A percentile compares a stretch with the other conserved stretches of the same genome.
These are phyloP conservation scores for Yarrowia sp. DNA, from an alignment of 805 yeast genomes.

Conservation along the genomic window DNA sequence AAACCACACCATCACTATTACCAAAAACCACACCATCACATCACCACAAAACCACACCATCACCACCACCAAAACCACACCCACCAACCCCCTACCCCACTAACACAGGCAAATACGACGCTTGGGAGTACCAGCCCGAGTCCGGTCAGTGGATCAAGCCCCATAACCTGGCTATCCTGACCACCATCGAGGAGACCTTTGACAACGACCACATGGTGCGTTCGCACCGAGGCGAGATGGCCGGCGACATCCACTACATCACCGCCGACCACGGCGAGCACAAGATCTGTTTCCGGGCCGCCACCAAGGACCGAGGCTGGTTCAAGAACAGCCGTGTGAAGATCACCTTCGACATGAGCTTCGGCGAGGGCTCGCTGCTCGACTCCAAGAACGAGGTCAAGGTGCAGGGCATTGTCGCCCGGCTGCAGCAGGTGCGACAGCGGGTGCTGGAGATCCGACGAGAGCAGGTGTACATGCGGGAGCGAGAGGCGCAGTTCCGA, in stretches of 20 bases:
- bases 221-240: conserved; percentile 64
- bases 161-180: conserved; percentile 62
- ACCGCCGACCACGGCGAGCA: conserved; percentile 88
- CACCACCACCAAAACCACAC: too few relatives aligned
- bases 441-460: conserved; percentile 64
- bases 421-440: conserved; percentile 62
- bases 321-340: conserved; percentile 66
- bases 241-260: conserved; percentile 78
- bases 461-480: conserved; percentile 69
- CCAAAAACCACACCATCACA: too few relatives aligned
- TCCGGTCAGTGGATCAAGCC: conserved; percentile 60
- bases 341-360: conserved; percentile 73
- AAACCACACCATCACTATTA: too few relatives aligned
- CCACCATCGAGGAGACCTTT: conserved; percentile 81
- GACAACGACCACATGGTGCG: conserved; percentile 83
- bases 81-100: conserved; percentile 41
- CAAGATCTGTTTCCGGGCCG: conserved; percentile 75
- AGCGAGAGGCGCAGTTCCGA: conserved; percentile 76
- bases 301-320: conserved; percentile 59
- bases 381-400: conserved; percentile 68
- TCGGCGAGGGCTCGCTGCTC: conserved; percentile 68
- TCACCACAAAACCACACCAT: too few relatives aligned
- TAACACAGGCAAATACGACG: conserved; percentile 58
- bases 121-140: conserved; percentile 63
- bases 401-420: conserved; percentile 60